Base-by-base conservation (phyloP, 2,329 filamentous ascomycete species). In the Talaromyces sp. region DNA sequence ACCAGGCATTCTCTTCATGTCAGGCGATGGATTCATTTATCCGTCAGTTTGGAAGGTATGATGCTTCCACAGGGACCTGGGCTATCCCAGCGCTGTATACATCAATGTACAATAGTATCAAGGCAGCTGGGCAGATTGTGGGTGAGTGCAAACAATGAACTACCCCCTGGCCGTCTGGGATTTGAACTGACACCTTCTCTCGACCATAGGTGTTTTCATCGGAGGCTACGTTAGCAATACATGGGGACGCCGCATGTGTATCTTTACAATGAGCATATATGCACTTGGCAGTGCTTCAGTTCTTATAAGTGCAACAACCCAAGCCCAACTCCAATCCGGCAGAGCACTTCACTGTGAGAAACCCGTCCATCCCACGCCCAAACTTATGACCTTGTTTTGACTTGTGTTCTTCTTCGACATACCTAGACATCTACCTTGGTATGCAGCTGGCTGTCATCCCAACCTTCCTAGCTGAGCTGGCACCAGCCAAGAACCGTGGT, bases 381-480 rank as follows among this genome's bases (percentile, higher is more conserved):
- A 17, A 22, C 19, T 14, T 39, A 41, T 22, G 20, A 3, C 2
- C 27, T 4, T 27, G 24, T 27, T 27, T 9, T 27, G 9, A 27
- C 9, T 27, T 27, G 24, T 10, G 2, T 29, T 8, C 46, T 7
- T 19, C 6, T 24, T 19, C 10, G 11, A 29, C 9, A 11, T 16
- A n/a, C n/a, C n/a, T n/a, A 56, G 51, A 57, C 24, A 46, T 54
- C 36, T 76, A 76, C 43, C 62, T 75, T 11, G 74, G 73, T 16
- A 75, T 74, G 67, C 72, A 76, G 52, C 58, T 76, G n/a, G 68
- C 74, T 0, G 60, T 74, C 1, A 68, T 75, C 0, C 75, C 74
- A 0, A 64, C 68, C 49, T 69, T 56, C 60, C 60, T 54, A 46
- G 54, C 49, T 58, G 66, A 39, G 68, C 65, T 19, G 59, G 63